Evolutionary conservation across 106 monocot species (phyloP).

Genomic region (Acanthochlamys bracteata): DNA sequence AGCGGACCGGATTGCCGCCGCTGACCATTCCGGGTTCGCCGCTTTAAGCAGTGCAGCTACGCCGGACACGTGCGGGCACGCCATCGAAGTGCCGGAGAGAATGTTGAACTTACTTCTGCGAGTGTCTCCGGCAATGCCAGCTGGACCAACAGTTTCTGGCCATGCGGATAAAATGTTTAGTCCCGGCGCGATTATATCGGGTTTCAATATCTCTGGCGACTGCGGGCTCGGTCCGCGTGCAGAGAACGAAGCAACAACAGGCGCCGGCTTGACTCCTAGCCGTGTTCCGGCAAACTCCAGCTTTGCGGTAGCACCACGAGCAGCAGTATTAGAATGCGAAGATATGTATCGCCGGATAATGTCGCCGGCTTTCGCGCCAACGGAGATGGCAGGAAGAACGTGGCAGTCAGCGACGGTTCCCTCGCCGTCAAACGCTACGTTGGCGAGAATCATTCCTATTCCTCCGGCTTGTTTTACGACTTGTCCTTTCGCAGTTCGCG

Average conservation of each 20-base stretch:
- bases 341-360: conserved; percentile 58
- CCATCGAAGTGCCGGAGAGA: conserved; percentile 91
- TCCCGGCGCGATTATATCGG: conserved; percentile 80
- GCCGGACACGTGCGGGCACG: conserved; percentile 87
- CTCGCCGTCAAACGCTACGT: conserved; percentile 83
- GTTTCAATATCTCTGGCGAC: conserved; percentile 78
- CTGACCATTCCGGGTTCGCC: conserved; percentile 72
- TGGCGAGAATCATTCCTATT: conserved; percentile 69
- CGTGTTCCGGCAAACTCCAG: conserved; percentile 67
- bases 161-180: conserved; percentile 88
- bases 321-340: conserved; percentile 20
- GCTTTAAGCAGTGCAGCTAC: conserved; percentile 82
- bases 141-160: conserved; percentile 72
- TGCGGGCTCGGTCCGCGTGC: conserved; percentile 86
- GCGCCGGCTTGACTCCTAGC: conserved; percentile 63
- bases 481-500: conserved; percentile 67
- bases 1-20: conserved; percentile 75
- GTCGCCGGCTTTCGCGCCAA: conserved; percentile 58
- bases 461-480: conserved; percentile 70
- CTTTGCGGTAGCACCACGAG: conserved; percentile 41
- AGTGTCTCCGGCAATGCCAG: conserved; percentile 60
- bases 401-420: conserved; percentile 86
- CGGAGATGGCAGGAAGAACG: conserved; percentile 66
- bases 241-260: conserved; percentile 78
- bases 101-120: conserved; percentile 84